Evolutionary conservation across 345 rosid genomes (phyloP).

Genomic region (Euphorbia tirucalli): DNA sequence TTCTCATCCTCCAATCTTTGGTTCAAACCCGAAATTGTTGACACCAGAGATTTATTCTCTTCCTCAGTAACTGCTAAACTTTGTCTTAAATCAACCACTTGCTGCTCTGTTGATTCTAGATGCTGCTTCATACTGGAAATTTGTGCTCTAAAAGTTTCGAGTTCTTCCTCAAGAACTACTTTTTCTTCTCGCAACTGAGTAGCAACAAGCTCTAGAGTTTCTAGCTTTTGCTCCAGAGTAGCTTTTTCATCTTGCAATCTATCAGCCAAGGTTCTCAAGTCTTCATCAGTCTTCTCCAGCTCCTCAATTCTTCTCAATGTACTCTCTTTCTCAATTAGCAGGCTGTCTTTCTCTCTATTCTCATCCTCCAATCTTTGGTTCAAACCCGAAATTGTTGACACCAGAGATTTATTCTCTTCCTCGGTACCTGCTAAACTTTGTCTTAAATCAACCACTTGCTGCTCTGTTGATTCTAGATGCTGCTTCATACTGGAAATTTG

Average conservation of each 20-base stretch:
- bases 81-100: conserved; percentile 41
- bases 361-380: too few species aligned
- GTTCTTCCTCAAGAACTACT: conserved; percentile 37
- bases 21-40: conserved; percentile 21
- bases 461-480: conserved; percentile 57
- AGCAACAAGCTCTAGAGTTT: conserved; percentile 28
- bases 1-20: conserved; percentile 42
- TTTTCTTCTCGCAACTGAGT: conserved; percentile 47
- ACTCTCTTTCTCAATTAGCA: conserved; percentile 44
- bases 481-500: conserved; percentile 45
- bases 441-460: conserved; percentile 33
- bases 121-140: conserved; percentile 45
- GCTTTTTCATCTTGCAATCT: conserved; percentile 40
- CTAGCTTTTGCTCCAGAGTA: conserved; percentile 38
- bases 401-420: conserved; percentile 58
- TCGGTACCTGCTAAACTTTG: conserved; percentile 30
- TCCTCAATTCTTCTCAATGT: conserved; percentile 42
- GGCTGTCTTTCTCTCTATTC: conserved; percentile 38
- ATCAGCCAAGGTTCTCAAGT: conserved; percentile 39
- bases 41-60: conserved; percentile 53
- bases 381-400: conserved; percentile 22
- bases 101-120: conserved; percentile 58
- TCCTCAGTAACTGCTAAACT: conserved; percentile 38
- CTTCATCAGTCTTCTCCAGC: conserved; percentile 42
- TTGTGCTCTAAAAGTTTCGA: conserved; percentile 36